Conservation (phyloP, 2,329 filamentous ascomycete species). For the Didymella arachidicola region DNA sequence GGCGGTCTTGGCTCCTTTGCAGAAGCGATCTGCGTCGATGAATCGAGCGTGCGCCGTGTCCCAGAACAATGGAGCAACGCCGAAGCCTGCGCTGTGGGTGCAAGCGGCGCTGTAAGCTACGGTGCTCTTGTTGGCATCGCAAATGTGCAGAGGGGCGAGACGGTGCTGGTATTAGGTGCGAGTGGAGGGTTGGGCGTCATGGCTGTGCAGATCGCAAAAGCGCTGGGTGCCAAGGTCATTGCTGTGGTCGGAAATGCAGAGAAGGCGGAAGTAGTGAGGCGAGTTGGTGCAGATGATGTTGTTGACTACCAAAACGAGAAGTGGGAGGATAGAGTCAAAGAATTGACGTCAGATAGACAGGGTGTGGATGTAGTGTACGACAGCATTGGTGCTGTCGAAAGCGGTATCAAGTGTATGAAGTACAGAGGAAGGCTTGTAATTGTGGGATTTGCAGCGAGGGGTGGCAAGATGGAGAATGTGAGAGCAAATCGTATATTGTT, state of each 20-base stretch:
- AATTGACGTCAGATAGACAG: conserved; percentile 55
- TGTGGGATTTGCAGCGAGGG: conserved; percentile 65
- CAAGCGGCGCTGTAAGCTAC: conserved; percentile 63
- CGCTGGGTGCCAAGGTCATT: conserved; percentile 62
- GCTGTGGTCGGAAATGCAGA: conserved; percentile 59
- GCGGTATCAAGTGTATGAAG: conserved; percentile 62
- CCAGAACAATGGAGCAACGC: conserved; percentile 57
- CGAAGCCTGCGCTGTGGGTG: conserved; percentile 62
- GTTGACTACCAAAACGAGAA: conserved; percentile 53
- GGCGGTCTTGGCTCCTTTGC: conserved; percentile 61
- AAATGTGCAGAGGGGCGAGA: conserved; percentile 56
- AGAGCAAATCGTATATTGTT: conserved; percentile 34
- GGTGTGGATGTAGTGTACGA: conserved; percentile 68
- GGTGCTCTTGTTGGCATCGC: conserved; percentile 58
- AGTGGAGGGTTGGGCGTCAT: conserved; percentile 64
- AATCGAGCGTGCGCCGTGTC: conserved; percentile 53
- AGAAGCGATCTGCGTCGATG: conserved; percentile 58
- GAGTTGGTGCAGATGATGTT: conserved; percentile 53
- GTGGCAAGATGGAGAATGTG: conserved; percentile 59
- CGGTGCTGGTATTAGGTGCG: conserved; percentile 63
- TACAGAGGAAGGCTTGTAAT: conserved; percentile 64
- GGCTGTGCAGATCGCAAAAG: conserved; percentile 64
- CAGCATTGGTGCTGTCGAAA: conserved; percentile 64
- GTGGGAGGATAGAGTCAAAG: conserved; percentile 63
- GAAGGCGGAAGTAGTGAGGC: conserved; percentile 55